Conservation (phyloP, 495 filamentous ascomycete species). For the Aspergillus nanangensis region DNA sequence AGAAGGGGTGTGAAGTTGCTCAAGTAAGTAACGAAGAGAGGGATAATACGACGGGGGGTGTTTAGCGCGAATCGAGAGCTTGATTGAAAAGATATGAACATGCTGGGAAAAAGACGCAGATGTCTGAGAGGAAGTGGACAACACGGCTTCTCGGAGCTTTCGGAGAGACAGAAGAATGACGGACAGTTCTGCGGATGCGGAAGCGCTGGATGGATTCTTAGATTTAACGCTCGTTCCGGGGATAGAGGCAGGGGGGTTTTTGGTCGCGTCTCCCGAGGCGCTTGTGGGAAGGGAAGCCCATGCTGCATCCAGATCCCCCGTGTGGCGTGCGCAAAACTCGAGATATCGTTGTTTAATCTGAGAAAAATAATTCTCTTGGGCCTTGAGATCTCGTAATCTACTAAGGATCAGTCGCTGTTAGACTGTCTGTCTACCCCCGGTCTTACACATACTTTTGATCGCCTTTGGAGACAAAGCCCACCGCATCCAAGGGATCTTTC, state of each 20-base stretch:
- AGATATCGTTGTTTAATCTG: slow-evolving; percentile 84
- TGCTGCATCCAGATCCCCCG: slow-evolving; percentile 65
- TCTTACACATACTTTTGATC: slow-evolving; percentile 57
- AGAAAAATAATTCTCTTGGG: slow-evolving; percentile 78
- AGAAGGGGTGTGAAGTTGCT: slow-evolving; percentile 56
- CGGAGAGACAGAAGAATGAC: slow-evolving; percentile 70
- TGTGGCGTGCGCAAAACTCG: slow-evolving; percentile 71
- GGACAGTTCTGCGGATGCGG: slow-evolving; percentile 49
- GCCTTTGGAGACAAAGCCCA: slow-evolving; percentile 85
- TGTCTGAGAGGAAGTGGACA: slow-evolving; percentile 61
- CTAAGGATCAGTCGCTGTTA: slow-evolving; percentile 10
- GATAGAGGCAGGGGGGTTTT: slow-evolving; percentile 32
- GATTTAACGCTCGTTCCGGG: slow-evolving; percentile 15
- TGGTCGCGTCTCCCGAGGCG: slow-evolving; percentile 35
- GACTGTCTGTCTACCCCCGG: too few species aligned
- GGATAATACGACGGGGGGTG: slow-evolving; percentile 88
- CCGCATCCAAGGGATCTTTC: slow-evolving; percentile 68
- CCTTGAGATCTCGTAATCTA: slow-evolving; percentile 71
- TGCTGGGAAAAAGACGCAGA: slow-evolving; percentile 58
- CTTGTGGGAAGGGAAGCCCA: slow-evolving; percentile 62
- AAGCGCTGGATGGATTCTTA: slow-evolving; percentile 21
- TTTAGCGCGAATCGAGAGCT: slow-evolving; percentile 70
- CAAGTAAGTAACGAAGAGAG: slow-evolving; percentile 73
- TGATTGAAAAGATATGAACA: slow-evolving; percentile 76
- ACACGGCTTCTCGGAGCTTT: slow-evolving; percentile 83